Evolutionary conservation across 2,329 filamentous ascomycete species (phyloP).

Genomic region (Pleurostoma richardsiae): DNA sequence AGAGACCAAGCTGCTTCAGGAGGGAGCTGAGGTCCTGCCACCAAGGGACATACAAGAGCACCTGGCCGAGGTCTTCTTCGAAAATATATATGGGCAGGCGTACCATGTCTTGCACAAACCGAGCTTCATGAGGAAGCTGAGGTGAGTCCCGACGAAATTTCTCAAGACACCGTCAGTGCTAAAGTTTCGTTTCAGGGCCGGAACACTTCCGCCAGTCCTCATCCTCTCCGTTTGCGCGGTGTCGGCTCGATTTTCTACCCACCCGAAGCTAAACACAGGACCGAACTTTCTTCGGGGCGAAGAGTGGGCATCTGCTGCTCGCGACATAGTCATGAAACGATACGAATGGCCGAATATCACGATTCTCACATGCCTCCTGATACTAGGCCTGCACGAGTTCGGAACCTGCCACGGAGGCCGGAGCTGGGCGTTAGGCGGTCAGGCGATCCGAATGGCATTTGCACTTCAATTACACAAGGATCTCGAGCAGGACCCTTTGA

Average conservation of each 20-base stretch:
- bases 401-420: constrained; percentile 93
- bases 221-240: constrained; percentile 93
- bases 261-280: constrained; percentile 67
- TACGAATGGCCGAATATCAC: constrained; percentile 97
- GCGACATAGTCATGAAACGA: constrained; percentile 78
- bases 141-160: constrained; percentile 36
- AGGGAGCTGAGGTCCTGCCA: constrained; percentile 79
- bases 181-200: constrained; percentile 44
- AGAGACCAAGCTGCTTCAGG: constrained; percentile 71
- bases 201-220: constrained; percentile 81
- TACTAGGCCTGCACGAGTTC: constrained; percentile 90
- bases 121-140: constrained; percentile 87
- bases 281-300: constrained; percentile 86
- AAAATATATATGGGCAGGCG: constrained; percentile 90
- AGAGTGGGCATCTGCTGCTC: constrained; percentile 82
- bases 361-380: constrained; percentile 82
- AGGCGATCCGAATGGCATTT: constrained; percentile 95
- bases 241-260: constrained; percentile 89
- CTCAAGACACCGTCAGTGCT: not conserved
- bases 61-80: constrained; percentile 90
- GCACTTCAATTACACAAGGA: constrained; percentile 91
- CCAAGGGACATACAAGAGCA: constrained; percentile 87
- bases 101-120: constrained; percentile 95
- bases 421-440: constrained; percentile 93
- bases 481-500: constrained; percentile 72